Evolutionary conservation across 1,139 yeast genomes (phyloP).

Genomic region (Cylindricascospora bacillispora): DNA sequence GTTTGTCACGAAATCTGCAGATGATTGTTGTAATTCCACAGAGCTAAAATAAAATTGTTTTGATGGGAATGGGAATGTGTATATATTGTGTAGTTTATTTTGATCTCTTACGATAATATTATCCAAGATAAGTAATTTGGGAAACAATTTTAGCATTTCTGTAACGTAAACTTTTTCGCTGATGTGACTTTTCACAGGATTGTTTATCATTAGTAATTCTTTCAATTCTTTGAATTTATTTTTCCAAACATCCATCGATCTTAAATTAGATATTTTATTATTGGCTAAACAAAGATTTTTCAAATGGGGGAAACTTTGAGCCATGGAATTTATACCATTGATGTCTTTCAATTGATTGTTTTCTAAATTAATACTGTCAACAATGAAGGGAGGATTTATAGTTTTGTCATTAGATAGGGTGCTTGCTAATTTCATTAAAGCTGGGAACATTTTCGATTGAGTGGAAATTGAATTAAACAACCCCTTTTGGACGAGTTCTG

Average conservation of each 20-base stretch:
- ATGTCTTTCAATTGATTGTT: slow-evolving; percentile 57
- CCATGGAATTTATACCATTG: slow-evolving; percentile 47
- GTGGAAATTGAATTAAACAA: slow-evolving; percentile 46
- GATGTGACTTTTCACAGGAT: slow-evolving; percentile 42
- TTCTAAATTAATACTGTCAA: slow-evolving; percentile 68
- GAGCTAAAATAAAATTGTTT: slow-evolving; percentile 69
- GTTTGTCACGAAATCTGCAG: slow-evolving; percentile 65
- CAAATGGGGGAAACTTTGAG: slow-evolving; percentile 62
- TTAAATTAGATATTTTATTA: slow-evolving; percentile 49
- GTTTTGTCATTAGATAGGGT: slow-evolving; percentile 28
- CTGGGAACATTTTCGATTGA: slow-evolving; percentile 77
- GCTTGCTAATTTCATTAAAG: slow-evolving; percentile 72
- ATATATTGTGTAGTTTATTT: slow-evolving; percentile 38
- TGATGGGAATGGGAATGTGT: slow-evolving; percentile 37
- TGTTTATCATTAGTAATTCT: slow-evolving; percentile 64
- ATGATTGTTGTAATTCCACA: slow-evolving; percentile 53
- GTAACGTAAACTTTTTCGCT: slow-evolving; percentile 38
- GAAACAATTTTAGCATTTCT: slow-evolving; percentile 62
- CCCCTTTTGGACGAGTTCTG: slow-evolving; percentile 46
- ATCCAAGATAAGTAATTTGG: slow-evolving; percentile 66
- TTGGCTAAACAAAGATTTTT: slow-evolving; percentile 70
- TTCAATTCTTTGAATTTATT: slow-evolving; percentile 61
- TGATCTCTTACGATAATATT: slow-evolving; percentile 71
- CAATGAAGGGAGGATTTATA: slow-evolving; percentile 26
- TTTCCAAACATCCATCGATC: slow-evolving; percentile 62